A percentile compares a stretch with the other conserved stretches of the same genome.
These are phyloP conservation scores for Alternaria conjuncta DNA, from an alignment of 2,329 filamentous ascomycete species.

Conservation along the genomic window DNA sequence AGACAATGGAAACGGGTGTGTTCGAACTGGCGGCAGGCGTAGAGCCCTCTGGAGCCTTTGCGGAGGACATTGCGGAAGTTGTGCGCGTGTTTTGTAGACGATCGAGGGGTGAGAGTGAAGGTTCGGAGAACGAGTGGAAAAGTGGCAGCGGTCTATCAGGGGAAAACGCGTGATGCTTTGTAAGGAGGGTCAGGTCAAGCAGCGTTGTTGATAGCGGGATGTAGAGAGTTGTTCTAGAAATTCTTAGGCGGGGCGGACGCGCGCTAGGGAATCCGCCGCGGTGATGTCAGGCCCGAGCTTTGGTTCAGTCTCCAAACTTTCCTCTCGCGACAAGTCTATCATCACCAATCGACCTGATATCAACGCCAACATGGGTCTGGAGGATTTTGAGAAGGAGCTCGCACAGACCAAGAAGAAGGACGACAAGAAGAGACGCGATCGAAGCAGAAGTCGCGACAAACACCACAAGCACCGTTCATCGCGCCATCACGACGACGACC, in stretches of 20 bases:
- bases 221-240: constrained; percentile 25
- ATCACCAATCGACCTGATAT: background rate
- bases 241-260: constrained; percentile 42
- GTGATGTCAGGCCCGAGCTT: constrained; percentile 38
- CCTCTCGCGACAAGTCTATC: constrained; percentile 5
- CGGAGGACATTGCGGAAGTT: constrained; percentile 51
- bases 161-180: background rate
- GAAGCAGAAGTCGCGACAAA: constrained; percentile 51
- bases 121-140: background rate
- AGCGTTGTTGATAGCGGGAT: constrained; percentile 6
- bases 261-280: constrained; percentile 21
- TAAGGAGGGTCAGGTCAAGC: background rate
- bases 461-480: constrained; percentile 49
- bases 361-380: constrained; percentile 59
- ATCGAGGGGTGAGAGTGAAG: background rate
- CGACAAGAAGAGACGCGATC: constrained; percentile 54
- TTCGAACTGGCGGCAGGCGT: constrained; percentile 16
- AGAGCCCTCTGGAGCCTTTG: constrained; percentile 26
- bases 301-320: constrained; percentile 15
- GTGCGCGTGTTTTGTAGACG: background rate
- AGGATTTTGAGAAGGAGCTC: constrained; percentile 80
- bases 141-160: background rate
- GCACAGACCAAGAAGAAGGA: constrained; percentile 68
- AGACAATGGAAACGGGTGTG: constrained; percentile 79
- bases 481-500: constrained; percentile 58